Base-by-base conservation (phyloP, 2,329 filamentous ascomycete genomes). In the Diaporthe sp. region DNA sequence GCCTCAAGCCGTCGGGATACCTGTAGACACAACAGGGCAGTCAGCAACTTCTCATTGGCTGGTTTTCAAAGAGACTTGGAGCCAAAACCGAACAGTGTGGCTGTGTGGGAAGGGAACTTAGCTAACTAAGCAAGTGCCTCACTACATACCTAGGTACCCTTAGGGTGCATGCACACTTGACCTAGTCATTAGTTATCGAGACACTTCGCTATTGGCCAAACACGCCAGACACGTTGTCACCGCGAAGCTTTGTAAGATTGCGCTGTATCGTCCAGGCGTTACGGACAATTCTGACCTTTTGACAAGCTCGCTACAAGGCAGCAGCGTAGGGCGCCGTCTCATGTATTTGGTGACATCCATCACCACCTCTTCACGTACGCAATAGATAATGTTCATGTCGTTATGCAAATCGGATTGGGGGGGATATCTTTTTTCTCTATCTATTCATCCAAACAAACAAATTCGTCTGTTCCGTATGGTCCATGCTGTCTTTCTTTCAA, bases 391-490 rank as follows among this genome's bases (percentile, higher is more conserved):
- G 19, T 25, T 25, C 12, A 60, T 49, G 22, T 42, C n/a, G 9
- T 42, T 55, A 39, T 55, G 44, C 17, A 70, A 70, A 39, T 57
- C 42, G 44, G 60, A 74, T 65, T 76, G 73, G 75, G 75, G 75
- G 75, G 75, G 72, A 76, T 76, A 71, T 75, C 68, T 73, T 73
- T 65, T 55, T 65, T 72, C 53, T 74, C 37, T 68, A 51, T 76
- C 55, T 58, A 72, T 51, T 44, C 44, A 46, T 75, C 28, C 46
- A 58, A 49, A 42, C 49, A 57, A 53, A 34, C n/a, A 62, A 28
- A 53, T 28, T 55, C 65, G 31, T 39, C 34, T 70, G 46, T 55
- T 42, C 49, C n/a, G 42, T 22, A n/a, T 55, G 34, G 13, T n/a
- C 9, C 15, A 28, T 55, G 65, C 65, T 42, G n/a, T 53, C 37